A percentile compares a stretch with the other conserved stretches of the same genome.
These are phyloP conservation scores for Neurospora terricola DNA, from an alignment of 495 filamentous ascomycete genomes.

Conservation along the genomic window DNA sequence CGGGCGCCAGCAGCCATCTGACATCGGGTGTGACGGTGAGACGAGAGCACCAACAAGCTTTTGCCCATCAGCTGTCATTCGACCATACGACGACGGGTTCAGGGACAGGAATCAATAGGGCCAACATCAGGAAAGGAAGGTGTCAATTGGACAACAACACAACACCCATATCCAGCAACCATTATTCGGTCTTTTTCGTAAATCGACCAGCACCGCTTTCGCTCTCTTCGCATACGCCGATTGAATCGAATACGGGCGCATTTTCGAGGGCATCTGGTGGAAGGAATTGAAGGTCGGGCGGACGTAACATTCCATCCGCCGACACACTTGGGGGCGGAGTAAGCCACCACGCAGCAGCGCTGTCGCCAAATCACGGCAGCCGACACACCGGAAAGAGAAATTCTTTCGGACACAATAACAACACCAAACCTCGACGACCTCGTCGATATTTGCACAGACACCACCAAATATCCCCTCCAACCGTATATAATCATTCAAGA, in stretches of 20 bases:
- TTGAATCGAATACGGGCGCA: neutral
- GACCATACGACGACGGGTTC: neutral
- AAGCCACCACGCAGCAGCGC: neutral
- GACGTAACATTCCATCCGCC: neutral
- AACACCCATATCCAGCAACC: neutral
- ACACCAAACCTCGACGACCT: neutral
- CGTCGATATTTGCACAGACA: neutral
- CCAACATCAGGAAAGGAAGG: neutral
- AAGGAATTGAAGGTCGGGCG: neutral
- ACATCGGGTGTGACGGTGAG: neutral
- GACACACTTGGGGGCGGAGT: neutral
- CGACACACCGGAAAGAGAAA: neutral
- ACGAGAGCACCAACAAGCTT: neutral
- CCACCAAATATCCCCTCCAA: neutral
- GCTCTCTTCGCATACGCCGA: neutral
- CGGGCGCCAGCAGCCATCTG: neutral
- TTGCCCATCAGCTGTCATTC: neutral
- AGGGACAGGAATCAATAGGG: neutral
- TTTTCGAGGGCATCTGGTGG: neutral
- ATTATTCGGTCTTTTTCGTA: neutral
- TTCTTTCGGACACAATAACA: neutral
- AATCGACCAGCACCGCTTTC: neutral
- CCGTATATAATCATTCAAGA: neutral
- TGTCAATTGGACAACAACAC: neutral
- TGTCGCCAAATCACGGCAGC: neutral